Base-by-base conservation (phyloP, 2,329 filamentous ascomycete genomes). In the Colletotrichum lupini region DNA sequence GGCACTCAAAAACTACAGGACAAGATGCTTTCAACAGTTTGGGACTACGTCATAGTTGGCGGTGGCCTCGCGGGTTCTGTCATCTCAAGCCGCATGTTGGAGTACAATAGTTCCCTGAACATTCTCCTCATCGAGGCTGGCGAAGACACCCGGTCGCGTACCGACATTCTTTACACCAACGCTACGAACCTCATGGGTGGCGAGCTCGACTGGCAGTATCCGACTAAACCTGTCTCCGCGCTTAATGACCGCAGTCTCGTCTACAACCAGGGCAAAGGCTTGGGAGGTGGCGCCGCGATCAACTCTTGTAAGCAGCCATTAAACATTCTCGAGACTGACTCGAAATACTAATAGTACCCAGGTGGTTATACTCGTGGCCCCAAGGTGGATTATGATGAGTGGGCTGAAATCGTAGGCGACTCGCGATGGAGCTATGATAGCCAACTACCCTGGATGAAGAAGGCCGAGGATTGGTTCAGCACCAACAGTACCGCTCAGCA, bases 311-410 rank as follows among this genome's bases (percentile, higher is more conserved):
- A 60, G 69, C 35, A 14, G 9, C 22, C n/a, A 12, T 14, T 37
- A 14, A 5, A 37, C 12, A 6, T 37, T 37, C 35, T 14, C 35
- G 35, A 37, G 12, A 37, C 3, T 16, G 14, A 37, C 12, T 14
- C 46, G 4, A 9, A 8, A 24, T 8, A 9, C 11, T 16, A 5
- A 19, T 16, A 19, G 12, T 14, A 5, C 12, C 11, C 30, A 68
- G 83, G 82, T 8, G 82, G 78, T 4, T 86, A 85, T 80, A 83
- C 83, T 24, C 84, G 86, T 28, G 86, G 86, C 1, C 80, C 82
- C 26, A 77, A 79, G 5, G 76, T 78, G 8, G 63, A 66, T 19
- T 66, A 42, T 28, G 63, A 66, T 19, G 63, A 66, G n/a, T 66
- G 63, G 52, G 63, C 63, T 30, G 63, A 66, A n/a, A 14, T 64